These are phyloP conservation scores for Penicillium fuscoglaucum DNA, from an alignment of 2,329 filamentous ascomycete genomes.

Conservation along the genomic window DNA sequence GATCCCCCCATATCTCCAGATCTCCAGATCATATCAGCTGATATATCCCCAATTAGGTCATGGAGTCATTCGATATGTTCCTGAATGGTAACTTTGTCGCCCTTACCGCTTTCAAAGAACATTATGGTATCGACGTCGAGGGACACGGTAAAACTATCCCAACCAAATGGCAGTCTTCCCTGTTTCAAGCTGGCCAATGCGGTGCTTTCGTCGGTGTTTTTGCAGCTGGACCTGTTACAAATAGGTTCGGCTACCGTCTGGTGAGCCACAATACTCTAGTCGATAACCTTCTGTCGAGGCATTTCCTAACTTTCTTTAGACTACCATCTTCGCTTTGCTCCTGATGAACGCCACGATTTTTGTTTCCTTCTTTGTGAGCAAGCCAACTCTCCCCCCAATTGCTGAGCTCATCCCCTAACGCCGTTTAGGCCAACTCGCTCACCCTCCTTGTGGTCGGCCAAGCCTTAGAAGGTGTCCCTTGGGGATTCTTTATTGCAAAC, in stretches of 20 bases:
- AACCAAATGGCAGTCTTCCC: slow-evolving; percentile 42
- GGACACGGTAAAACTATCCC: slow-evolving; percentile 33
- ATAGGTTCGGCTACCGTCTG: slow-evolving; percentile 60
- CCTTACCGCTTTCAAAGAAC: slow-evolving; percentile 39
- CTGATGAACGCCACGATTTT: slow-evolving; percentile 61
- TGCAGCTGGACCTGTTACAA: slow-evolving; percentile 62
- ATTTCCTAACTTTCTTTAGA: slow-evolving; percentile 13
- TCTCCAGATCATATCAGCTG: neutral
- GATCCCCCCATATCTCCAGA: neutral
- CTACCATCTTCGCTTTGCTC: slow-evolving; percentile 58
- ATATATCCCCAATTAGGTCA: slow-evolving; percentile 40
- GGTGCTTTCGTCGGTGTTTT: slow-evolving; percentile 63
- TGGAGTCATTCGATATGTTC: slow-evolving; percentile 55
- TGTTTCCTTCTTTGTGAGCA: slow-evolving; percentile 57
- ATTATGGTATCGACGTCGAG: slow-evolving; percentile 38
- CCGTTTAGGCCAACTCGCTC: slow-evolving; percentile 41
- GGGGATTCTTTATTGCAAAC: slow-evolving; percentile 36
- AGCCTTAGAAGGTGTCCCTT: slow-evolving; percentile 33
- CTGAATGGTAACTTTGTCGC: slow-evolving; percentile 52
- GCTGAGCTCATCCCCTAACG: slow-evolving; percentile 2
- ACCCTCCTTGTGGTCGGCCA: slow-evolving; percentile 40
- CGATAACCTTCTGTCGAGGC: too few species aligned
- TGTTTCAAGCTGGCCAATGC: slow-evolving; percentile 53
- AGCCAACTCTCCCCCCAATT: rapidly evolving
- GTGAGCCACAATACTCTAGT: too few species aligned